Evolutionary conservation across 768 basidiomycete genomes (phyloP).

Genomic region (Suillus brevipes): DNA sequence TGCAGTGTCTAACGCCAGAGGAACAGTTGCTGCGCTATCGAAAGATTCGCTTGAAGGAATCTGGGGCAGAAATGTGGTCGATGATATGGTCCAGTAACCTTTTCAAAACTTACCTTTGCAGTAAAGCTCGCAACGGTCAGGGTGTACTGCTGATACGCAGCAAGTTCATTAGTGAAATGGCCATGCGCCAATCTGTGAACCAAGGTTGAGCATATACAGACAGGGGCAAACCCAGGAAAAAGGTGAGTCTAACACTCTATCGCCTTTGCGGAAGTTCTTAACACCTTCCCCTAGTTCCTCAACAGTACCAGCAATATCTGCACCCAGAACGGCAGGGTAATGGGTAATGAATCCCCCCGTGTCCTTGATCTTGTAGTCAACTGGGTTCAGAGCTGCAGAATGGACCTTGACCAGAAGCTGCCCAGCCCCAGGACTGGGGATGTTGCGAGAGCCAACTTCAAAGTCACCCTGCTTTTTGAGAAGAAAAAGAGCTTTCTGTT

Average conservation of each 20-base stretch:
- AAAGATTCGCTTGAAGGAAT: conserved; percentile 45
- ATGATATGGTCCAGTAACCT: neutral
- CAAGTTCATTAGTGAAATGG: conserved; percentile 25
- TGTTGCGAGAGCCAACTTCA: conserved; percentile 24
- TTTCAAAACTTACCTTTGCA: conserved; percentile 35
- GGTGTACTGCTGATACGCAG: conserved; percentile 43
- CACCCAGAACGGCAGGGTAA: conserved; percentile 38
- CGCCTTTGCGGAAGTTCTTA: conserved; percentile 35
- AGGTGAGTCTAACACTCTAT: conserved; percentile 36
- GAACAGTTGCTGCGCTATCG: conserved; percentile 48
- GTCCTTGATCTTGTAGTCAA: conserved; percentile 42
- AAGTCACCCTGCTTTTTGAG: conserved; percentile 30
- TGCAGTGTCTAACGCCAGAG: conserved; percentile 46
- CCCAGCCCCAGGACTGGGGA: conserved; percentile 37
- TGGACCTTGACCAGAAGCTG: conserved; percentile 45
- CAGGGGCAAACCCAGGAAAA: neutral
- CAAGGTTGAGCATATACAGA: conserved; percentile 19
- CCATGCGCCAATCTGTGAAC: conserved; percentile 34
- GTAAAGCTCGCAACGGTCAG: conserved; percentile 33
- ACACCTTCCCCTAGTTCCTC: conserved; percentile 41
- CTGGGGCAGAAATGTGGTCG: conserved; percentile 20
- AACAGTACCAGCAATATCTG: conserved; percentile 42
- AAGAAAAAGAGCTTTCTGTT: conserved; percentile 32
- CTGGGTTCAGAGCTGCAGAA: conserved; percentile 45
- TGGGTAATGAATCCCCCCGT: conserved; percentile 31